Evolutionary conservation across 2,329 filamentous ascomycete genomes (phyloP).

Genomic region (Pseudogymnoascus sp.): DNA sequence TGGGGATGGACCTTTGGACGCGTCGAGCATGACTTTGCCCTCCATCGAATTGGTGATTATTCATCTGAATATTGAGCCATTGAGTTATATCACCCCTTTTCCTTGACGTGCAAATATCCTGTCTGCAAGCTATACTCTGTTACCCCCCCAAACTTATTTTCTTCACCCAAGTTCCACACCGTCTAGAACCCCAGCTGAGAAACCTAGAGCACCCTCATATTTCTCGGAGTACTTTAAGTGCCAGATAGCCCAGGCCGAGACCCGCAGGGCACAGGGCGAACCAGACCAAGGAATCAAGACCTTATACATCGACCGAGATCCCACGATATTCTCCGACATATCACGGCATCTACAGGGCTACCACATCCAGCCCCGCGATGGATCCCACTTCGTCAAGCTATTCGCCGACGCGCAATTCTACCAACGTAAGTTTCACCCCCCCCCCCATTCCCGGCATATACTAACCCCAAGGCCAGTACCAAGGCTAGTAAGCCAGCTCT

Average conservation of each 20-base stretch:
- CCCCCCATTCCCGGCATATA: background rate
- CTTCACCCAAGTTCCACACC: background rate
- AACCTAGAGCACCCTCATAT: constrained; percentile 76
- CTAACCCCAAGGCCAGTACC: constrained; percentile 51
- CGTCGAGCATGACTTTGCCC: background rate
- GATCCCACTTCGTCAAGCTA: constrained; percentile 79
- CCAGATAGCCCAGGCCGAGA: constrained; percentile 59
- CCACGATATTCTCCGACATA: constrained; percentile 80
- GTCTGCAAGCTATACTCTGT: background rate
- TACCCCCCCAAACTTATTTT: background rate
- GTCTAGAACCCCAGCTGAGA: constrained; percentile 32
- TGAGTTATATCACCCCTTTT: background rate
- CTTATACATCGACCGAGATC: constrained; percentile 91
- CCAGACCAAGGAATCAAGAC: constrained; percentile 51
- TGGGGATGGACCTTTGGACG: background rate
- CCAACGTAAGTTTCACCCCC: constrained; percentile 48
- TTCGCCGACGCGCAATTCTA: constrained; percentile 97
- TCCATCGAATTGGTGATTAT: background rate
- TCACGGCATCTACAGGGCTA: constrained; percentile 87
- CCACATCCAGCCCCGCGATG: constrained; percentile 72
- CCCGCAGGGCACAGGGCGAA: constrained; percentile 39
- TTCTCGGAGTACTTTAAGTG: constrained; percentile 91
- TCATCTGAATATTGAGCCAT: background rate
- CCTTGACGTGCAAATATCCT: background rate
- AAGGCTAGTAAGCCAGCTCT: constrained; percentile 80